A percentile compares a stretch with the other conserved stretches of the same genome.
Conservation (phyloP, 148 eudicot genomes). For the Rhododendron williamsianum region DNA sequence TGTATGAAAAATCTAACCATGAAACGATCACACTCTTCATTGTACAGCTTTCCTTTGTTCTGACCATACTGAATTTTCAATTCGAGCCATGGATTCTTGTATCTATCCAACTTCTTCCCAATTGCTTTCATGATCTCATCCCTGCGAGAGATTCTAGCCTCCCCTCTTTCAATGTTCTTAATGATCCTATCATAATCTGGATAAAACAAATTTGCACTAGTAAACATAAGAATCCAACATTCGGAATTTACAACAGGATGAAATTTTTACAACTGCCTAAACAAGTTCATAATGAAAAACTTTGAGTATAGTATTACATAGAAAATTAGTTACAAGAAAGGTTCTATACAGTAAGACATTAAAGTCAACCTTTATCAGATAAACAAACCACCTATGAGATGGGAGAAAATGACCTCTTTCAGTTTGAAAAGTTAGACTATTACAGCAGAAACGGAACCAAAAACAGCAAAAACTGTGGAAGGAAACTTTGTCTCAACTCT, state of each 20-base stretch:
- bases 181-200: conserved; percentile 94
- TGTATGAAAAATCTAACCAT: conserved; percentile 36
- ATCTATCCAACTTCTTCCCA: conserved; percentile 92
- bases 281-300: background rate
- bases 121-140: conserved; percentile 98
- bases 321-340: background rate
- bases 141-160: conserved; percentile 91
- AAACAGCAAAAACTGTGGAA: background rate
- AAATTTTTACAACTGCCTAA: background rate
- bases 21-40: conserved; percentile 99
- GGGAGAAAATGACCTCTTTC: background rate
- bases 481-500: background rate
- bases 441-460: background rate
- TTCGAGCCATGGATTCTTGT: conserved; percentile 97
- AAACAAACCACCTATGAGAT: background rate
- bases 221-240: background rate
- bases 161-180: conserved; percentile 96
- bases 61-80: conserved; percentile 96
- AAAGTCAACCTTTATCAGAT: background rate
- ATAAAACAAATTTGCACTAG: background rate
- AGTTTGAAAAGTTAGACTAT: background rate
- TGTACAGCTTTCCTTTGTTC: conserved; percentile 96
- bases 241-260: background rate
- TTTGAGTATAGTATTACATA: background rate
- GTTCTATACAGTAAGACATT: background rate